Percentiles rank a stretch among this genome's conserved stretches.
Conservation (phyloP, 139 green algal species). For the Volvox reticuliferus region DNA sequence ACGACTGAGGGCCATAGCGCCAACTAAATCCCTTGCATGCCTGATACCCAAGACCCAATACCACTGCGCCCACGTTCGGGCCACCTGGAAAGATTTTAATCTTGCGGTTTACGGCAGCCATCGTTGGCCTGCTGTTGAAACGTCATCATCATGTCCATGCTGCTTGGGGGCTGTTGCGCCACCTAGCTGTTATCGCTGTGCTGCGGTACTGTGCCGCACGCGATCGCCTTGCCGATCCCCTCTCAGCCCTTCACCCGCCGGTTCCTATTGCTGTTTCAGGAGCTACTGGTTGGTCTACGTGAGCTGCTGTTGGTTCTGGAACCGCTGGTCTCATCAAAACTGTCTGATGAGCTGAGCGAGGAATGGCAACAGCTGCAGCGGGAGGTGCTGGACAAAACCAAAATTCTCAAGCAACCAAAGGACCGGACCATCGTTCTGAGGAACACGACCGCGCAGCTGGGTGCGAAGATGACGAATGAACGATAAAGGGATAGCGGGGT, state of each 20-base stretch:
- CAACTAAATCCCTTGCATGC: no score
- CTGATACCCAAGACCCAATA: no score
- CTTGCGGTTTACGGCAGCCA: no score
- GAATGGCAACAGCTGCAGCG: conserved; percentile 40
- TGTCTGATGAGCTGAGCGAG: conserved; percentile 5
- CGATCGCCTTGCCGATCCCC: not conserved
- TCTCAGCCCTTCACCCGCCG: not conserved
- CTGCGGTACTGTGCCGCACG: not conserved
- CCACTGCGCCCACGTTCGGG: no score
- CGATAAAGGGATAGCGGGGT: no score
- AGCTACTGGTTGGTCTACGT: conserved; percentile 18
- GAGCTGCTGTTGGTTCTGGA: conserved; percentile 40
- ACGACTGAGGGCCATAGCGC: no score
- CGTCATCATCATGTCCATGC: no score
- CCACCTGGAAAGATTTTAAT: no score
- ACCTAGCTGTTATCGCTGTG: no score
- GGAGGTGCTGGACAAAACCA: conserved; percentile 42
- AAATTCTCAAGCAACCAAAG: conserved; percentile 12
- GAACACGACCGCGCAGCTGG: conserved; percentile 20
- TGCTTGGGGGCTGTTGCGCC: no score
- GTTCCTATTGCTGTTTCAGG: not conserved
- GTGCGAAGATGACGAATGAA: not conserved
- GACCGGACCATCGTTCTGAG: conserved; percentile 43
- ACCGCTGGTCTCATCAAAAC: conserved; percentile 23
- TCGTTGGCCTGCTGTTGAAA: no score